These are phyloP conservation scores for Whalleya microplaca DNA, from an alignment of 2,329 filamentous ascomycete genomes.

Conservation along the genomic window DNA sequence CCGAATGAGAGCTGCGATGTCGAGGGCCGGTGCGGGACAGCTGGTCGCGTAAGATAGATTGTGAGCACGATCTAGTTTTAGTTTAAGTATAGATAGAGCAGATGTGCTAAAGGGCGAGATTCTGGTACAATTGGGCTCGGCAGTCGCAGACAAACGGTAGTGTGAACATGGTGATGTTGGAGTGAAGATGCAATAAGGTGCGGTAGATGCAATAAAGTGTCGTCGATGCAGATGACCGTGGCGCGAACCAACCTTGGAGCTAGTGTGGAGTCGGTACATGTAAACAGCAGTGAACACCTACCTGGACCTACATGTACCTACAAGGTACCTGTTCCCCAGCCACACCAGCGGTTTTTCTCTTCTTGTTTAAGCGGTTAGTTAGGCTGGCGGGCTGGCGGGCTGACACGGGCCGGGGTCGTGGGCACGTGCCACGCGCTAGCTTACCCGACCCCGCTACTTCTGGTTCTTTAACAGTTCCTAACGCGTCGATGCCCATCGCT, in stretches of 20 bases:
- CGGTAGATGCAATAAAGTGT: neutral
- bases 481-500: no score
- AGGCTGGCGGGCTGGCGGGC: no score
- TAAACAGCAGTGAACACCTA: neutral
- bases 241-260: neutral
- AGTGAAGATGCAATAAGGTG: neutral
- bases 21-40: neutral
- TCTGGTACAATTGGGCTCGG: neutral
- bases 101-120: neutral
- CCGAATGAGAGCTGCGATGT: neutral
- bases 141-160: neutral
- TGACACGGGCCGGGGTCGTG: neutral
- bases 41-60: neutral
- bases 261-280: neutral
- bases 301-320: neutral
- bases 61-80: neutral
- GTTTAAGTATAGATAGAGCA: neutral
- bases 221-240: neutral
- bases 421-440: neutral
- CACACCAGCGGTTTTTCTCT: neutral
- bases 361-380: no score
- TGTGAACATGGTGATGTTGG: neutral
- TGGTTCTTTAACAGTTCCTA: no score
- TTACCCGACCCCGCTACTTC: neutral
- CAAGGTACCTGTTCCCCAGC: neutral